A percentile compares a stretch with the other conserved stretches of the same genome.
These are phyloP conservation scores for Crithidia brevicula DNA, from an alignment of 208 protist genomes.

Conservation along the genomic window DNA sequence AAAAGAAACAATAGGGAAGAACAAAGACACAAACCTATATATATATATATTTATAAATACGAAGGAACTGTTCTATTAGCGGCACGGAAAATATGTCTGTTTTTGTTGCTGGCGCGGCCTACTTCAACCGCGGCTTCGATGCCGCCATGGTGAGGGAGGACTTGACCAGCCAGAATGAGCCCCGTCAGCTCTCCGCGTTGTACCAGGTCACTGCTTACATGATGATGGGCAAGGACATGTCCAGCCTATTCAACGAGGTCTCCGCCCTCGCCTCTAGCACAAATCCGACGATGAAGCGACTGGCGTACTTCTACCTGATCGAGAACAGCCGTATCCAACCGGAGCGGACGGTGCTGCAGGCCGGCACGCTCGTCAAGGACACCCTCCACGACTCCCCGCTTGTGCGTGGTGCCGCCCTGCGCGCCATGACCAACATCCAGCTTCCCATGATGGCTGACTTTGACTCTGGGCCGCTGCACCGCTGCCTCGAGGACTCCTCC, in stretches of 20 bases:
- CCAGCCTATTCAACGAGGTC: conserved; percentile 93
- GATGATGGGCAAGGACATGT: conserved; percentile 99
- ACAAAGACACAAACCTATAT: conserved; percentile 3
- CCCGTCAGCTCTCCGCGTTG: conserved; percentile 94
- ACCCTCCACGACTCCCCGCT: conserved; percentile 95
- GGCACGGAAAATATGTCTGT: conserved; percentile 14
- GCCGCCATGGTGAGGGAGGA: conserved; percentile 89
- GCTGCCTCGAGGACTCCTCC: conserved; percentile 94
- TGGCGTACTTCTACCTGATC: conserved; percentile 99
- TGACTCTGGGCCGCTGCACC: conserved; percentile 93
- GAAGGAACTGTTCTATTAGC: too few species aligned
- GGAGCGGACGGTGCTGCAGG: conserved; percentile 97
- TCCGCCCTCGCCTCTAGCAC: conserved; percentile 95
- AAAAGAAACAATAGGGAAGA: not conserved
- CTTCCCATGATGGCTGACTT: conserved; percentile 98
- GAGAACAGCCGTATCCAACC: conserved; percentile 98
- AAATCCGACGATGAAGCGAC: conserved; percentile 98
- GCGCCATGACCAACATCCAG: conserved; percentile 99
- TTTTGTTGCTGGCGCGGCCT: conserved; percentile 44
- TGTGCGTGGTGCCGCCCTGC: conserved; percentile 97
- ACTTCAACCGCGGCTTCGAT: conserved; percentile 85
- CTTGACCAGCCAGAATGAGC: conserved; percentile 83
- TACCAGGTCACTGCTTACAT: conserved; percentile 98
- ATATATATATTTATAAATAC: too few species aligned
- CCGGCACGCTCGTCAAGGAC: conserved; percentile 97